Base-by-base conservation (phyloP, 1,139 yeast genomes). In the Suhomyces bribrorum region DNA sequence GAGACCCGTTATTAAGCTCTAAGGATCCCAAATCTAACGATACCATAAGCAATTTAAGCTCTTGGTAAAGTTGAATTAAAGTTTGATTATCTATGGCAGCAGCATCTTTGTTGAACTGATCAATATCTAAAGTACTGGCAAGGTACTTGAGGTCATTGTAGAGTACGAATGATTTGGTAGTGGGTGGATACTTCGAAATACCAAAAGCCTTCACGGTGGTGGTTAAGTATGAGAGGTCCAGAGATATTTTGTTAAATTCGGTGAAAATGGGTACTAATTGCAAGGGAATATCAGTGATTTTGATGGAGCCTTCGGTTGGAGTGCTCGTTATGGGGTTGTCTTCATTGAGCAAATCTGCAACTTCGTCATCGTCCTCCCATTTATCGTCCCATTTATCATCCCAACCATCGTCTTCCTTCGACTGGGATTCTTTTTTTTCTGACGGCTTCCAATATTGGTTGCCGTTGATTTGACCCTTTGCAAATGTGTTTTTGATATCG, bases 61-160 rank as follows among this genome's bases (percentile, higher is more conserved):
- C 59, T 32, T 51, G 51, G 14, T 56, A 53, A 26, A 59, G 48
- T n/a, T 48, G 44, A 11, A 52, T 46, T 12, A 54, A 43, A 1
- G 49, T 44, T 41, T 62, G 64, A 25, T 51, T 50, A 58, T 62
- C 57, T 22, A 50, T 52, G 1, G 47, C 43, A 4, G 46, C 45
- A 1, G 53, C 53, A 38, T 54, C 54, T 18, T 47, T 40, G 9
- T 39, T 36, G 27, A 69, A 50, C 5, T 51, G 54, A n/a, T 25
- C 38, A 15, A 37, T 46, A 28, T 27, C 44, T 32, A 33, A 46
- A 24, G 38, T 47, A 31, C 41, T 36, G 2, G 57, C 41, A 13
- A 71, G 49, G 24, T 57, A 59, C 22, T 50, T 48, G 34, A 70
- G 53, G 39, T 72, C 77, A 43, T 71, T 71, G 41, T 53, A 61